Evolutionary conservation across 1,284 basidiomycete genomes (phyloP).

Genomic region (Ustilago nuda): DNA sequence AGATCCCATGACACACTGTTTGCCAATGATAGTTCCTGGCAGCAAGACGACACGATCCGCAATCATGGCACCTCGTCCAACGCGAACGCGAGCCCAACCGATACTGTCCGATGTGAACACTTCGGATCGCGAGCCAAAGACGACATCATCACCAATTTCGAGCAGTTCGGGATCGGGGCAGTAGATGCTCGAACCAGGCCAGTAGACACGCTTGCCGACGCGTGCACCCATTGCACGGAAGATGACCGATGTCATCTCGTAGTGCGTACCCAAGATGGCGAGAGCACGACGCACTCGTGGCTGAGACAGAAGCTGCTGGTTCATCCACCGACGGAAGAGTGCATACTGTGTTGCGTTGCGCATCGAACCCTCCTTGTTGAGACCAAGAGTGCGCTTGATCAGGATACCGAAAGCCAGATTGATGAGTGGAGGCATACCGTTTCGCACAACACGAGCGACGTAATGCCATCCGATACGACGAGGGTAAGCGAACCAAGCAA

Average conservation of each 20-base stretch:
- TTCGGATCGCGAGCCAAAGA: conserved; percentile 69
- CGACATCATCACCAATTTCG: conserved; percentile 69
- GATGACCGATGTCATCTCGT: conserved; percentile 69
- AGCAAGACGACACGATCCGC: conserved; percentile 68
- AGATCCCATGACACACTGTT: conserved; percentile 69
- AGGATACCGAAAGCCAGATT: conserved; percentile 65
- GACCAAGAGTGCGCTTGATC: conserved; percentile 65
- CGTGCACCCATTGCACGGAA: conserved; percentile 69
- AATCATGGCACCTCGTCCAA: conserved; percentile 69
- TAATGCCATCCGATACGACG: conserved; percentile 69
- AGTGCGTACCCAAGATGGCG: conserved; percentile 67
- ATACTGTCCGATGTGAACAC: conserved; percentile 69
- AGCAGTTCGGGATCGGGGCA: conserved; percentile 69
- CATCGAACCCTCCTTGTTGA: conserved; percentile 69
- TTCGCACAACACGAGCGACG: conserved; percentile 66
- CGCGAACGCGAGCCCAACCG: conserved; percentile 67
- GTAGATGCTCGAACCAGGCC: conserved; percentile 69
- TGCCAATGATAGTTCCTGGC: conserved; percentile 66
- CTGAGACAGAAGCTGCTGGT: conserved; percentile 64
- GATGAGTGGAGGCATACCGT: conserved; percentile 67
- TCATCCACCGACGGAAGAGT: conserved; percentile 68
- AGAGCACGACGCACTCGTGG: conserved; percentile 64
- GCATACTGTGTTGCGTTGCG: conserved; percentile 67
- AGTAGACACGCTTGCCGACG: conserved; percentile 68
- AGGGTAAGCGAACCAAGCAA: conserved; percentile 68